Conservation (phyloP, 2,329 filamentous ascomycete genomes). For the Podosphaera fusca region DNA sequence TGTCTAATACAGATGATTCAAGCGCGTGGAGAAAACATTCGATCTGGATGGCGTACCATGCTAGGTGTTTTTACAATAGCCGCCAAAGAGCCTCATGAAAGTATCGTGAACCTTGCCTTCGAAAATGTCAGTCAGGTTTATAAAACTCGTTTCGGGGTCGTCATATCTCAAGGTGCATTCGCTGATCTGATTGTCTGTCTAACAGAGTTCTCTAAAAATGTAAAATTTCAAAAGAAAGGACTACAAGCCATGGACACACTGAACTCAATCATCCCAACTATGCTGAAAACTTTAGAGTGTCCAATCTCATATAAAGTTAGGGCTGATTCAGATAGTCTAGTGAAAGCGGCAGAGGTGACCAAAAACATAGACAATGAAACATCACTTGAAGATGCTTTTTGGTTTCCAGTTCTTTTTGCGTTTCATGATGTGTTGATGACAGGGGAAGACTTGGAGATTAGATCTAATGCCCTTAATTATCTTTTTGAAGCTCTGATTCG, state of each 20-base stretch:
- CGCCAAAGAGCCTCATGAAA: slow-evolving; percentile 77
- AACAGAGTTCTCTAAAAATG: slow-evolving; percentile 97
- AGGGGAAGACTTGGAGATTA: slow-evolving; percentile 89
- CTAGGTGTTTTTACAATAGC: slow-evolving; percentile 97
- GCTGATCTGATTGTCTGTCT: slow-evolving; percentile 89
- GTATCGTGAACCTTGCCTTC: slow-evolving; percentile 87
- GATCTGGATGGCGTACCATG: slow-evolving; percentile 97
- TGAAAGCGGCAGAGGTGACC: slow-evolving; percentile 18
- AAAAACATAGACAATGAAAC: slow-evolving; percentile 47
- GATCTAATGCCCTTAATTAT: slow-evolving; percentile 76
- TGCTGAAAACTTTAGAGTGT: slow-evolving; percentile 90
- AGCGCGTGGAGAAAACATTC: slow-evolving; percentile 84
- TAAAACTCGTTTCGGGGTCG: slow-evolving; percentile 81
- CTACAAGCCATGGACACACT: slow-evolving; percentile 85
- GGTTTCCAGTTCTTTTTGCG: slow-evolving; percentile 94
- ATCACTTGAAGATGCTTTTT: slow-evolving; percentile 88
- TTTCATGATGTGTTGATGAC: slow-evolving; percentile 99
- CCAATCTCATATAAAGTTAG: slow-evolving; percentile 49
- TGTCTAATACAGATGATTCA: slow-evolving; percentile 99
- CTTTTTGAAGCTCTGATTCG: slow-evolving; percentile 84
- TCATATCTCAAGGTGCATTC: slow-evolving; percentile 90
- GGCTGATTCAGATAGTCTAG: slow-evolving; percentile 17
- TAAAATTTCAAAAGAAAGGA: slow-evolving; percentile 96
- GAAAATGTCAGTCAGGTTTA: slow-evolving; percentile 94
- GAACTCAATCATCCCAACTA: slow-evolving; percentile 79